These are phyloP conservation scores for Lodderomyces orthopsilosis DNA, from an alignment of 1,139 yeast genomes.

Conservation along the genomic window DNA sequence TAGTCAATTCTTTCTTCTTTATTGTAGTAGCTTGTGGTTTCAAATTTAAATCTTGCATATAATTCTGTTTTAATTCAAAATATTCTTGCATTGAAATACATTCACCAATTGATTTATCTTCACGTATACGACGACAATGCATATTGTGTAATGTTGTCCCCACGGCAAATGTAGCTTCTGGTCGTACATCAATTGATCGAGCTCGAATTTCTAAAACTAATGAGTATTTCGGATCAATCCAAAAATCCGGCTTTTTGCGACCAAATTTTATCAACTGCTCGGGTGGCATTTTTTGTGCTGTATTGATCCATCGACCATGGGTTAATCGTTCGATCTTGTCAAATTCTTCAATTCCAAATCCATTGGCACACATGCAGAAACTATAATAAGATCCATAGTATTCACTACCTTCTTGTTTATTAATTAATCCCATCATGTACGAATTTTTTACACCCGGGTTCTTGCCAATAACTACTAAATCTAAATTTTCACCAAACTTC, in stretches of 20 bases:
- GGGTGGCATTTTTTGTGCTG: slow-evolving; percentile 37
- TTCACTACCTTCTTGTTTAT: slow-evolving; percentile 19
- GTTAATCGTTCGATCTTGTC: slow-evolving; percentile 58
- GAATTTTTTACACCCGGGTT: slow-evolving; percentile 72
- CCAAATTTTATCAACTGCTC: slow-evolving; percentile 55
- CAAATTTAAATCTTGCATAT: slow-evolving; percentile 20
- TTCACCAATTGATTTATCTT: slow-evolving; percentile 60
- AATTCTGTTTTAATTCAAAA: slow-evolving; percentile 29
- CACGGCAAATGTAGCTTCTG: slow-evolving; percentile 52
- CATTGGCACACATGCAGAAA: slow-evolving; percentile 83
- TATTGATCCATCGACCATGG: slow-evolving; percentile 58
- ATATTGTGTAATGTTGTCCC: slow-evolving; percentile 76
- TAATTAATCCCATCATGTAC: slow-evolving; percentile 68
- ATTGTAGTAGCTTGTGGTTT: slow-evolving; percentile 29
- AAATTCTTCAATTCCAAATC: slow-evolving; percentile 65
- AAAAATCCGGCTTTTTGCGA: slow-evolving; percentile 57
- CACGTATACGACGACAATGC: slow-evolving; percentile 64
- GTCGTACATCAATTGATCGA: slow-evolving; percentile 58
- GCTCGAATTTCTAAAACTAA: slow-evolving; percentile 85
- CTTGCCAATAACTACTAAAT: slow-evolving; percentile 75
- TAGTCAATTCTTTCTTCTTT: slow-evolving; percentile 10
- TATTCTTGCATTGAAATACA: slow-evolving; percentile 61
- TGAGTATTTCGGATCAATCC: slow-evolving; percentile 80
- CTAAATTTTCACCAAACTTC: slow-evolving; percentile 84
- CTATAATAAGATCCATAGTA: slow-evolving; percentile 38